A percentile compares a stretch with the other conserved stretches of the same genome.
Conservation (phyloP, 2,329 filamentous ascomycete genomes). For the Pyrenochaeta sp. region DNA sequence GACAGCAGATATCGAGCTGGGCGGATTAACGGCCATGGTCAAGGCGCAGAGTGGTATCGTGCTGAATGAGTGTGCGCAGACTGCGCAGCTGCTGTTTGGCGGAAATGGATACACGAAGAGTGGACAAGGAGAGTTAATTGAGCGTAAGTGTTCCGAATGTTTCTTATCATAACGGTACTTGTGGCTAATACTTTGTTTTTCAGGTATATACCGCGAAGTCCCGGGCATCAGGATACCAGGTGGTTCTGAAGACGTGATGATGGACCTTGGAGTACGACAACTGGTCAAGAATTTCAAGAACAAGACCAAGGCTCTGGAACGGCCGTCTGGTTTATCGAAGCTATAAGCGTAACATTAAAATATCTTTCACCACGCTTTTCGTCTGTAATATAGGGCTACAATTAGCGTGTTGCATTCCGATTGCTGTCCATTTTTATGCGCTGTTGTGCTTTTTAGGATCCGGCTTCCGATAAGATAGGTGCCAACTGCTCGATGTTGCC, state of each 20-base stretch:
- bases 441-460: too few relatives aligned
- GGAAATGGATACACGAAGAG: constrained; percentile 75
- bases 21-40: constrained; percentile 74
- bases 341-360: constrained; percentile 38
- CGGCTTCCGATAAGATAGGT: too few relatives aligned
- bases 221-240: constrained; percentile 69
- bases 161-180: background rate
- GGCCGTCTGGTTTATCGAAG: constrained; percentile 53
- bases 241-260: constrained; percentile 76
- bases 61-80: constrained; percentile 74
- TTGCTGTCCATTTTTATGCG: background rate
- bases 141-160: constrained; percentile 62
- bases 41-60: constrained; percentile 79
- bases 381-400: background rate
- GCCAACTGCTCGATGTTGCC: background rate
- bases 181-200: constrained; percentile 14
- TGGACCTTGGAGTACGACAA: constrained; percentile 74
- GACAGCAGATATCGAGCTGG: constrained; percentile 70
- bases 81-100: constrained; percentile 75
- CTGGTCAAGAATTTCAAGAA: constrained; percentile 73
- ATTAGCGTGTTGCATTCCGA: background rate
- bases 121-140: constrained; percentile 75
- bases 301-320: constrained; percentile 63
- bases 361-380: background rate
- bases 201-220: constrained; percentile 70